Base-by-base conservation (phyloP, 2,329 filamentous ascomycete genomes). In the Raffaelea ambrosiae region DNA sequence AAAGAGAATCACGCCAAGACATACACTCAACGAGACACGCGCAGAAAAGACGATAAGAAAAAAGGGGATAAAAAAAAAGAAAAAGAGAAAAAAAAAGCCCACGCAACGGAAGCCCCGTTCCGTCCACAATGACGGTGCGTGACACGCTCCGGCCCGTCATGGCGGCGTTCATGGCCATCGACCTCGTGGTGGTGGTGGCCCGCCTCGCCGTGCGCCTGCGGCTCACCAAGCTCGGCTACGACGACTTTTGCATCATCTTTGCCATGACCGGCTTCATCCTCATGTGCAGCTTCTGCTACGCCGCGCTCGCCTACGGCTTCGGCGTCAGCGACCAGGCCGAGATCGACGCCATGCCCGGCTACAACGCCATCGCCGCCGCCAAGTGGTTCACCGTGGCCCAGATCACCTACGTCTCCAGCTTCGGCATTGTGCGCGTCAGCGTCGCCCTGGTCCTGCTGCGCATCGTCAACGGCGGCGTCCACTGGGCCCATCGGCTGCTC, bases 361-460 rank as follows among this genome's bases (percentile, higher is more conserved):
- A 45, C 43, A 38, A 45, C n/a, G 5, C 9, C 16, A 38, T 39
- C 2, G 7, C n/a, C 4, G 43, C 43, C 19, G 16, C 43, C 19
- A 45, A 45, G 20, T 45, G 11, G 16, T 45, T 45, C 7, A 45
- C 43, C 43, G 10, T 36, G 20, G 43, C 43, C 29, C 33, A 45
- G 20, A 26, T 45, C 20, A 39, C 43, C 20, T 45, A 45, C 21
- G 43, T 45, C 19, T 18, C 43, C 33, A 45, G 43, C 22, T 45
- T 45, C 35, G 10, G 19, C 10, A 39, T 45, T 29, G 43, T 45
- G 14, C 43, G 43, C 43, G 38, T 45, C 33, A 39, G 33, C 33
- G 33, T 21, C 20, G 43, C 31, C 43, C 14, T 39, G 8, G 43
- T 45, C 21, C 35, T 45, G 13, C 43, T 45, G 14, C 43, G 43